A percentile compares a stretch with the other conserved stretches of the same genome.
phyloP scores from a whole-genome alignment of 108 stramenopile genomes.

The Skeletonema marinoi region DNA sequence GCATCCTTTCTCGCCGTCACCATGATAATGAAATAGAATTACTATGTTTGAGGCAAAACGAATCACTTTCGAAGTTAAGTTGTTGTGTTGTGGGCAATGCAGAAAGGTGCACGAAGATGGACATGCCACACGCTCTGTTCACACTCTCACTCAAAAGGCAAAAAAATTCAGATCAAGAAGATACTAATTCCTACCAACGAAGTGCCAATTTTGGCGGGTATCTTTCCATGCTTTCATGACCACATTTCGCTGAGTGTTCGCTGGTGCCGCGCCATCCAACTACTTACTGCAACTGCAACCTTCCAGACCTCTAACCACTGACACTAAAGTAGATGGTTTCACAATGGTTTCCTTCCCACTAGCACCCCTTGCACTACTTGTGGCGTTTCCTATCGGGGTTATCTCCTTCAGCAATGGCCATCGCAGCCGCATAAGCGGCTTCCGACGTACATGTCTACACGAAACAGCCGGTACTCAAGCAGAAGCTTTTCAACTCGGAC shows the following conservation, averaged over 20 bases:
- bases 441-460: background rate
- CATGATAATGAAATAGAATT: background rate
- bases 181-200: background rate
- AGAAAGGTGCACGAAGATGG: background rate
- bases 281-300: too few species aligned
- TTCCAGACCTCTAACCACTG: too few species aligned
- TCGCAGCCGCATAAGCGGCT: background rate
- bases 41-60: background rate
- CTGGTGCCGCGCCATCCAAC: too few species aligned
- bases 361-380: background rate
- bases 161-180: background rate
- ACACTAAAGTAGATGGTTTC: too few species aligned
- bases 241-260: too few species aligned
- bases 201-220: background rate
- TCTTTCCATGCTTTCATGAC: too few species aligned
- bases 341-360: background rate
- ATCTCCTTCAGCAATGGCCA: background rate
- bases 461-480: background rate
- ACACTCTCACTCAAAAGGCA: background rate
- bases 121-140: too few species aligned
- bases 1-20: background rate
- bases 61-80: background rate
- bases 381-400: background rate
- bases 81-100: background rate
- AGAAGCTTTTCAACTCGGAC: conserved; percentile 13